Evolutionary conservation across 2,329 filamentous ascomycete species (phyloP), one percentile per base, ranked within the genome.

Genomic region (Boeremia lycopersici): DNA sequence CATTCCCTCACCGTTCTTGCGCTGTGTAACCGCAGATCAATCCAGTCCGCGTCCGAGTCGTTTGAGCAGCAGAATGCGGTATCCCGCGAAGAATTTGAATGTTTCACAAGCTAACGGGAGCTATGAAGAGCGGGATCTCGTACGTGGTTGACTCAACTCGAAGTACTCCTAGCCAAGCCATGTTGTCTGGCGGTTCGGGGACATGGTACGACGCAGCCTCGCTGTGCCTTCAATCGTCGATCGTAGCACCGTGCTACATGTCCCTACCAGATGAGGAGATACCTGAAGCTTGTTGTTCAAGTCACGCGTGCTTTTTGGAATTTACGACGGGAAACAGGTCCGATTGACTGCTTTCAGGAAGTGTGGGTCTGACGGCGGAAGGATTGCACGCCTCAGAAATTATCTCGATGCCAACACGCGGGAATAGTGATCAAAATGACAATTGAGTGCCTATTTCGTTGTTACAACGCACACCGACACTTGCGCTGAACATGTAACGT

Each of bases 401-500:
- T 12, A 15, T 35, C 30, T n/a, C 12, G 42, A 11, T 23, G 19
- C 19, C 19, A 23, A 23, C 2, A 23, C 2, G 23, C 26, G 31
- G 26, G 25, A 12, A 30, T 11, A 9, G 28, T 11, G 3, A 23
- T 23, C 19, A 23, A 3, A 4, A 7, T 29, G n/a, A 19, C 8
- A 7, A 28, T 29, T 19, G 23, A 31, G 12, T 41, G 41, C 41
- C 13, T 11, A 28, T n/a, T 13, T 42, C 30, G 30, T 38, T 26
- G 46, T 46, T 38, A 50, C 40, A 42, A 36, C 30, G 30, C 52
- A 50, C 52, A 55, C 52, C 52, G 52, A 55, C 46, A 49, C 10
- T 42, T 55, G 15, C 40, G 35, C 30, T 36, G 23, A 54, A 31
- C 23, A 49, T 49, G 52, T 55, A 55, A 55, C 52, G 52, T 55